Conservation (phyloP, 208 protist genomes). For the Acanthamoeba royreba region DNA sequence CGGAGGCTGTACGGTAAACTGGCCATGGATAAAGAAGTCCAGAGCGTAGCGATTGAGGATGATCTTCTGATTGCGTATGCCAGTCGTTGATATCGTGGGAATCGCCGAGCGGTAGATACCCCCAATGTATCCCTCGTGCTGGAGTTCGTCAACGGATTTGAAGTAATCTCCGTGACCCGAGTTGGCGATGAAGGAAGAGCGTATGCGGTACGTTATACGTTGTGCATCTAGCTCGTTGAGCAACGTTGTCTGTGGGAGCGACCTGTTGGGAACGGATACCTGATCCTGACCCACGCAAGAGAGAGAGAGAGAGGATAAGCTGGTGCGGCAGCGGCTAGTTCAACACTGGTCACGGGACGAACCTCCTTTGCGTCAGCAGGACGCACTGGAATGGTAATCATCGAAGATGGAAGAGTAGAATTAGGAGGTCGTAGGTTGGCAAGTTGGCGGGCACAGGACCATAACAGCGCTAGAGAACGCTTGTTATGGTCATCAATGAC, state of each 20-base stretch:
- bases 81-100: neutral
- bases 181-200: neutral
- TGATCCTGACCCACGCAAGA: neutral
- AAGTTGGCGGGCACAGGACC: neutral
- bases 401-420: neutral
- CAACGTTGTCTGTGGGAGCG: too few species aligned
- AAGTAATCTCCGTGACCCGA: conserved; percentile 12
- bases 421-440: neutral
- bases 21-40: neutral
- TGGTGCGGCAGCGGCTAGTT: neutral
- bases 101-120: neutral
- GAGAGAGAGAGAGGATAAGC: neutral
- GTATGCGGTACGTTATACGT: neutral
- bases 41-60: neutral
- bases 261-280: too few species aligned
- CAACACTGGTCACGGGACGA: neutral
- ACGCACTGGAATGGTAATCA: neutral
- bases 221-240: neutral
- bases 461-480: neutral
- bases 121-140: neutral
- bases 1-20: neutral
- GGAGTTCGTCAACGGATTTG: neutral
- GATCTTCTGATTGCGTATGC: neutral
- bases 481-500: neutral
- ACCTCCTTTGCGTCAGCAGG: too few species aligned